Base-by-base conservation (phyloP, 306 rosid genomes). In the Neltuma alba region DNA sequence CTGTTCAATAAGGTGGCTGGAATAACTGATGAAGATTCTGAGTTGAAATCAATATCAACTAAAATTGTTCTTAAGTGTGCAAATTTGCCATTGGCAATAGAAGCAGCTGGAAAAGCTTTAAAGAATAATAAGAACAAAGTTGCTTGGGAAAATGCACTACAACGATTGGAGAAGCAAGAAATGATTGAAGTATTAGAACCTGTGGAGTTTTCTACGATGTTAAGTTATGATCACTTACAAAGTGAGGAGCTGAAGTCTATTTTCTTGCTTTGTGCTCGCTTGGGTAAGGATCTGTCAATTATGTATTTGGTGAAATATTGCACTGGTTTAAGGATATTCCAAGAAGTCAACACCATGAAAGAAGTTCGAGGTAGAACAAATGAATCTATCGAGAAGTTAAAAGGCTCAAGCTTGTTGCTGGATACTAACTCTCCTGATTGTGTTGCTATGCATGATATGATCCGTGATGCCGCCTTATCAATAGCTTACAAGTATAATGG, bases 171-270 rank as follows among this genome's bases (percentile, higher is more conserved):
- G 38, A 8, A 37, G 41, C 16, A 54, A 25, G 74, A 7, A 0
- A 31, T 25, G n/a, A 52, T 11, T n/a, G 70, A 60, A 64, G 13
- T 68, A 2, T 33, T 25, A 0, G 13, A 0, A 0, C 1, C 14
- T 45, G 21, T 62, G 2, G 76, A 77, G n/a, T 55, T 9, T 16
- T 55, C 70, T 12, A 80, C 82, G 37, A 36, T 52, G 70, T 36
- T 85, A 52, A 85, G 91, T 80, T 88, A 70, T 48, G 25, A 60
- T 0, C 82, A 34, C 7, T 13, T 85, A 36, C 76, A 64, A 54
- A 14, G 66, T 9, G 62, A 34, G 11, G 85, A 83, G 37, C 61
- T 74, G n/a, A 30, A 85, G 42, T 11, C 54, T 1, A 27, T 54
- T 10, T 83, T 88, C 75, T 21, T 83, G 60, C 50, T 78, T 0